A percentile compares a stretch with the other conserved stretches of the same genome.
Evolutionary conservation across 306 rosid species (phyloP).

Genomic region (Citrullus mucosospermus): DNA sequence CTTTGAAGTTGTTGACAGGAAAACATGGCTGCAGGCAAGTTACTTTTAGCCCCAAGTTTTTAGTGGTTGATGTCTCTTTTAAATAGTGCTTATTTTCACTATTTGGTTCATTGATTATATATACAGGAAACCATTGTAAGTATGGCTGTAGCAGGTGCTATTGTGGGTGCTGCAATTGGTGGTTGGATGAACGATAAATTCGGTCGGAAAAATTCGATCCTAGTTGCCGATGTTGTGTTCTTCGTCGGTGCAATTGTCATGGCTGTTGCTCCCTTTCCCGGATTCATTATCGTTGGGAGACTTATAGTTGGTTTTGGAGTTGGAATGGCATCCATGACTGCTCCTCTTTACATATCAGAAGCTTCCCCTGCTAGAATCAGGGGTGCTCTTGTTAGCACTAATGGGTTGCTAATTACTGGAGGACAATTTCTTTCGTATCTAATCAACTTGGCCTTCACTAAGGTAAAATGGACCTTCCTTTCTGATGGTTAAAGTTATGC

Average conservation of each 20-base stretch:
- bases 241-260: constrained; percentile 46
- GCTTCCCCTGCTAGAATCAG: constrained; percentile 70
- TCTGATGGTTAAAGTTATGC: not conserved
- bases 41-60: not conserved
- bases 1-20: constrained; percentile 40
- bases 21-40: constrained; percentile 67
- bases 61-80: not conserved
- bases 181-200: constrained; percentile 70
- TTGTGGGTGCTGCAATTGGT: constrained; percentile 85
- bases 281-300: constrained; percentile 62
- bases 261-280: constrained; percentile 63
- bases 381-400: constrained; percentile 73
- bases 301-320: constrained; percentile 76
- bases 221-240: constrained; percentile 54
- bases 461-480: constrained; percentile 16
- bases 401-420: constrained; percentile 59
- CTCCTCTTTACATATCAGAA: constrained; percentile 85
- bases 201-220: constrained; percentile 51
- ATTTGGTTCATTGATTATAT: not conserved
- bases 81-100: not conserved
- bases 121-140: constrained; percentile 75
- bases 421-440: constrained; percentile 78
- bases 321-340: constrained; percentile 86
- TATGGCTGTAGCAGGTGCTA: constrained; percentile 83
- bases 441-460: constrained; percentile 65